These are phyloP conservation scores for Fusarium transvaalense DNA, from an alignment of 2,329 filamentous ascomycete genomes.

Conservation along the genomic window DNA sequence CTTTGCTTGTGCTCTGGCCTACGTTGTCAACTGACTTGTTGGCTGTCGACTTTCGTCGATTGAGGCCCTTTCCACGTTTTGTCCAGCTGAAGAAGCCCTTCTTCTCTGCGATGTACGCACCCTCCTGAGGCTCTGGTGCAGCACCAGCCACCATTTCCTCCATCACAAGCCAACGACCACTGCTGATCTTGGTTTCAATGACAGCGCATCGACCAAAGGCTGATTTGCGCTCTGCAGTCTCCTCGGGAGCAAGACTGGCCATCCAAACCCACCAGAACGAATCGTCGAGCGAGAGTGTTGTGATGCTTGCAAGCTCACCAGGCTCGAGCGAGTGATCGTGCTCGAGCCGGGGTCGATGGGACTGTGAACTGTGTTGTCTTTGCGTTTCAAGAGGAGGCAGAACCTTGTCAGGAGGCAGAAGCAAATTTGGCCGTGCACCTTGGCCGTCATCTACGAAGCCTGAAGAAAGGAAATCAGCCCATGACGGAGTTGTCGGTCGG, in stretches of 20 bases:
- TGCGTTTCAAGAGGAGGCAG: slow-evolving; percentile 84
- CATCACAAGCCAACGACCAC: slow-evolving; percentile 91
- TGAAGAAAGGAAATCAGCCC: slow-evolving; percentile 96
- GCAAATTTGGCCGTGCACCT: slow-evolving; percentile 70
- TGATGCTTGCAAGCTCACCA: slow-evolving; percentile 94
- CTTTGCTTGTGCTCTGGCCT: slow-evolving; percentile 73
- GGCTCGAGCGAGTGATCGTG: slow-evolving; percentile 80
- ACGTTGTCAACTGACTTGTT: slow-evolving; percentile 69
- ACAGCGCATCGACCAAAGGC: slow-evolving; percentile 95
- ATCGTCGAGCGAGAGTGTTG: slow-evolving; percentile 86
- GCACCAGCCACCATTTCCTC: slow-evolving; percentile 97
- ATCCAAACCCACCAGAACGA: slow-evolving; percentile 99
- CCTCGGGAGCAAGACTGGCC: slow-evolving; percentile 91
- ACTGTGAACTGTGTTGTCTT: slow-evolving; percentile 87
- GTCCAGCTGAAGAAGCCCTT: slow-evolving; percentile 94
- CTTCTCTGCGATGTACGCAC: slow-evolving; percentile 94
- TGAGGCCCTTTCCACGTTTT: slow-evolving; percentile 71
- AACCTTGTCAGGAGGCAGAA: slow-evolving; percentile 92
- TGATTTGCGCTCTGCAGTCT: slow-evolving; percentile 85
- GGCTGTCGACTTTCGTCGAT: slow-evolving; percentile 77
- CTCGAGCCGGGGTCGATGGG: slow-evolving; percentile 80
- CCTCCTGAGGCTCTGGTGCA: slow-evolving; percentile 83
- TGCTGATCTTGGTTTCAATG: slow-evolving; percentile 85
- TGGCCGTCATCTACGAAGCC: slow-evolving; percentile 86
- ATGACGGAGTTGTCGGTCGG: slow-evolving; percentile 94